A percentile compares a stretch with the other conserved stretches of the same genome.
These are phyloP conservation scores for Hymenochaete sp. DNA, from an alignment of 1,284 basidiomycete genomes.

Conservation along the genomic window DNA sequence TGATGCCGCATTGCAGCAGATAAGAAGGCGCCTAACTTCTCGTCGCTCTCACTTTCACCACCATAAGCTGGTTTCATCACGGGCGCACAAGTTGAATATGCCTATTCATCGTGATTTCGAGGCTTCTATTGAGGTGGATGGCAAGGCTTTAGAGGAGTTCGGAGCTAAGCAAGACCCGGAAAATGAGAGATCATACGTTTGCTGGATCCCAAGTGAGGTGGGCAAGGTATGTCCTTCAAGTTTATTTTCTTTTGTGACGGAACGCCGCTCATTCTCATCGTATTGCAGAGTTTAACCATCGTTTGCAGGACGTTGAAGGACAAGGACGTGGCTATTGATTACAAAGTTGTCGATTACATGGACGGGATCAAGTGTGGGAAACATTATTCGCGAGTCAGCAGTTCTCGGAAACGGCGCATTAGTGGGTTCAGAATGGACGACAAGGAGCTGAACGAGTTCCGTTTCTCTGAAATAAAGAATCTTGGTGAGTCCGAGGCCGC, in stretches of 20 bases:
- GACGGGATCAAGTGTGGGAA: constrained; percentile 1
- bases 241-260: no score
- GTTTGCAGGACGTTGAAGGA: no score
- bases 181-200: constrained; percentile 5
- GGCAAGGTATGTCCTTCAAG: constrained; percentile 6
- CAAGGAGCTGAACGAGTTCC: background rate
- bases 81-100: no score
- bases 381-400: background rate
- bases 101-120: no score
- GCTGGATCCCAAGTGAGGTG: constrained; percentile 9
- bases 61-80: no score
- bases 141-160: constrained; percentile 1
- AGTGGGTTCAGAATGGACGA: background rate
- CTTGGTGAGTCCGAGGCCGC: background rate
- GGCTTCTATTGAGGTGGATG: no score
- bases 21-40: no score
- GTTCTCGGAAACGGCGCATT: background rate
- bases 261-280: no score
- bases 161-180: constrained; percentile 2
- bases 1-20: no score
- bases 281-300: no score
- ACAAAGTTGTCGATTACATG: background rate
- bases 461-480: background rate
- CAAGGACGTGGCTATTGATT: no score
- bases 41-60: no score